Evolutionary conservation across 176 grass and related monocot genomes (phyloP), one percentile per base, ranked within the genome.

Genomic region (Zoysia pacifica): DNA sequence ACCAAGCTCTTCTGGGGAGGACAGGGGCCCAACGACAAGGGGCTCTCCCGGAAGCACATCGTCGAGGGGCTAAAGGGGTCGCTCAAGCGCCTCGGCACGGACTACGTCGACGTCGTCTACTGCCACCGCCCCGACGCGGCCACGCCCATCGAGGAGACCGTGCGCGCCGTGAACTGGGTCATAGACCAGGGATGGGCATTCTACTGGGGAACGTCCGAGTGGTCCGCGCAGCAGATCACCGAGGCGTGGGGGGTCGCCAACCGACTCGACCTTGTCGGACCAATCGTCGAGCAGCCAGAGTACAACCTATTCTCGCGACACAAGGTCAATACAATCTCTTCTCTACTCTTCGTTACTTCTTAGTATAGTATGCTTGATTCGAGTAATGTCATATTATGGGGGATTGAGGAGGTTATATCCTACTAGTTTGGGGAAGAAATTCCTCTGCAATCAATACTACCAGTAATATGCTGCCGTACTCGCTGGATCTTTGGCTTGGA

Each of bases 1-100:
- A 99, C 96, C 86, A 99, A 99, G 96, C 85, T 99, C 82, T 99
- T 99, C 90, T 95, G 96, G 96, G 96, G 96, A 1, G 96, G 96
- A 0, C 83, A 81, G 77, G 96, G 96, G 0, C 96, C 96, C 88
- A 99, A 99, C 79, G 96, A 99, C 88, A 99, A 95, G 92, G 96
- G 96, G 39, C 90, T 99, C 78, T 99, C 96, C 14, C 59, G 96
- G 36, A 99, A 99, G 86, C 96, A 99, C 90, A 40, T 99, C 75
- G 82, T 95, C 19, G 96, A 99, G 85, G 96, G 96, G 4, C 89
- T 94, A 28, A 86, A 5, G 12, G 92, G 64, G 0, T 99, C 96
- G 0, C 86, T 99, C 28, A 84, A 83, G 70, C 81, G 96, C 48
- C 88, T 99, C 41, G 88, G 90, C 76, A 99, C 93, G 88, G 96